These are phyloP conservation scores for Pichia nakasei DNA, from an alignment of 805 yeast genomes.

Conservation along the genomic window DNA sequence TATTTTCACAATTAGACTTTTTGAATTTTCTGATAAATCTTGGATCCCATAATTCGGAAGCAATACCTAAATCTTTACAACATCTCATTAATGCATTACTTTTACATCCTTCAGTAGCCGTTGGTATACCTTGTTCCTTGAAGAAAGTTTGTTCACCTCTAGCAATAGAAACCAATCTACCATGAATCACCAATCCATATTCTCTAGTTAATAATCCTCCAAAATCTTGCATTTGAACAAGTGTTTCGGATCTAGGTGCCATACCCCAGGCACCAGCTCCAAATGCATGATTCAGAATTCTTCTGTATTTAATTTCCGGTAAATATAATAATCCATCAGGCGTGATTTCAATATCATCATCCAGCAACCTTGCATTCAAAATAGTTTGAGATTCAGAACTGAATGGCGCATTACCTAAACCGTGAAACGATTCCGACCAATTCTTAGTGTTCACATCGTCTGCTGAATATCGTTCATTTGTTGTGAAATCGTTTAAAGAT, in stretches of 20 bases:
- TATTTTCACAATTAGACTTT: constrained; percentile 60
- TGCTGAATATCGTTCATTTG: not conserved
- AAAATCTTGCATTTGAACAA: constrained; percentile 36
- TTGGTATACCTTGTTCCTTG: constrained; percentile 77
- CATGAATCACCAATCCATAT: constrained; percentile 79
- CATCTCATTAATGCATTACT: constrained; percentile 96
- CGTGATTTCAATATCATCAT: constrained; percentile 80
- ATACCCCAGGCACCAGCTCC: constrained; percentile 99
- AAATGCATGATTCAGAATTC: constrained; percentile 81
- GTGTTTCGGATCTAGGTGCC: constrained; percentile 84
- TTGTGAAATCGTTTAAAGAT: constrained; percentile 20
- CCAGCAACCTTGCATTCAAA: constrained; percentile 53
- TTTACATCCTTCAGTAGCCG: constrained; percentile 96
- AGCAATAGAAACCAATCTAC: constrained; percentile 82
- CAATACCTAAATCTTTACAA: constrained; percentile 94
- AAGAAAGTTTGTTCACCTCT: constrained; percentile 95
- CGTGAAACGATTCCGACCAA: constrained; percentile 86
- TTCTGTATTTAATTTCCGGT: constrained; percentile 92
- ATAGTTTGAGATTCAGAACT: constrained; percentile 47
- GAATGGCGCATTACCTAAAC: constrained; percentile 77
- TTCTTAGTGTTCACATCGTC: constrained; percentile 30
- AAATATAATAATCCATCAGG: constrained; percentile 90
- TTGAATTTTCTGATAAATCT: constrained; percentile 68
- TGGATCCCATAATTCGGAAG: constrained; percentile 97
- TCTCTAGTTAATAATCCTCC: constrained; percentile 66